Base-by-base conservation (phyloP, 148 eudicot genomes). In the Amaranthus palmeri region DNA sequence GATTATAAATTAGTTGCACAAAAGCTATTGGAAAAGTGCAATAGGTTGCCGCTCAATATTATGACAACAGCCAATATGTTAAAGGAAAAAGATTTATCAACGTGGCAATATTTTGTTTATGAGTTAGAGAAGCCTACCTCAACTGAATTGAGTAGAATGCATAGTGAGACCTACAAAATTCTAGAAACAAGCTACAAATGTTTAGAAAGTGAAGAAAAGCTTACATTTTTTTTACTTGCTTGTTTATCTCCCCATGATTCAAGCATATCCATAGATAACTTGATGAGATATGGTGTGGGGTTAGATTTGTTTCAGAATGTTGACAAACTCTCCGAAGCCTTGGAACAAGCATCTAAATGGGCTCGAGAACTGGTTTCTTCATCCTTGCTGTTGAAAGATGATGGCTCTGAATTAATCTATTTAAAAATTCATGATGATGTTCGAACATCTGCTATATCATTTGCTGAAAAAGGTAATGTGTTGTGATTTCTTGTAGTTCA, bases 351-450 rank as follows among this genome's bases (percentile, higher is more conserved):
- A 0, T 3, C 3, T 41, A 11, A 6, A 25, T 68, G 72, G 72
- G 72, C 3, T 53, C 6, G 5, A 25, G 72, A 68, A 13, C 60
- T 68, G 18, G 40, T 8, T 0, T 41, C 60, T 0, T 68, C 59
- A 4, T 68, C 72, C 52, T 49, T 68, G 48, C 13, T 68, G 5
- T 4, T 68, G 8, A 2, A 8, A 54, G 48, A 52, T 42, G 9
- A 49, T 25, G 36, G 2, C 36, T 25, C 36, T 12, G 5, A 3
- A 2, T 17, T n/a, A n/a, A n/a, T 17, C 18, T 13, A 54, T 11
- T 48, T 68, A 17, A 68, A 68, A 60, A 53, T 68, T 54, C 58
- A 68, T 42, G 72, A 68, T 54, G 6, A 25, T 6, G 46, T 68
- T 41, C 48, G 72, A 7, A 17, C 2, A 10, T 52, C 53, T 52